Conservation (phyloP, 2,329 filamentous ascomycete species). For the Ophioceras dolichostomum region DNA sequence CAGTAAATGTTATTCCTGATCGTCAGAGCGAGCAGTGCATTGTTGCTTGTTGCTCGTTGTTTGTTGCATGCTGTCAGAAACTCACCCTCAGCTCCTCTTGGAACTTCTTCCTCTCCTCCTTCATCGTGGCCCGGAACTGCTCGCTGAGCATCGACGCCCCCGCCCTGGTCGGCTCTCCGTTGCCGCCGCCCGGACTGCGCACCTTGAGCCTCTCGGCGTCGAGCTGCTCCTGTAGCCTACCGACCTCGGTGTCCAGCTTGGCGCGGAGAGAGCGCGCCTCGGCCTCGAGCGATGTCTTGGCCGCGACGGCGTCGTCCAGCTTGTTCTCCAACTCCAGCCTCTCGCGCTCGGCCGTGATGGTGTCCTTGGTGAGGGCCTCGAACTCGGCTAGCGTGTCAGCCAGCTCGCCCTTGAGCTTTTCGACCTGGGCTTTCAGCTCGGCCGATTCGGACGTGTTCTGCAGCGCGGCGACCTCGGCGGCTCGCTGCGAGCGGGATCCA, state of each 20-base stretch:
- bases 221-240: conserved; percentile 36
- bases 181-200: conserved; percentile 21
- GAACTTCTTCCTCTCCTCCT: conserved; percentile 44
- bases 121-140: conserved; percentile 43
- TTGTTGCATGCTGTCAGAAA: too few species aligned
- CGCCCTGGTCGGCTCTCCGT: too few species aligned
- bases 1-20: too few species aligned
- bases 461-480: conserved; percentile 41
- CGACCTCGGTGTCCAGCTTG: conserved; percentile 28
- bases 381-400: conserved; percentile 36
- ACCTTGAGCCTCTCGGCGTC: conserved; percentile 34
- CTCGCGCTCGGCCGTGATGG: conserved; percentile 35
- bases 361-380: conserved; percentile 40
- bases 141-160: conserved; percentile 34
- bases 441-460: conserved; percentile 34
- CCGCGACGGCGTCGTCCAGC: conserved; percentile 26
- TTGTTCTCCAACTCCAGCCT: conserved; percentile 31
- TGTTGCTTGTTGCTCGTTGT: too few species aligned
- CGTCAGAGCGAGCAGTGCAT: too few species aligned
- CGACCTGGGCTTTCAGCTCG: conserved; percentile 34
- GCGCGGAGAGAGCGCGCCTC: conserved; percentile 23
- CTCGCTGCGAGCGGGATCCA: conserved; percentile 44
- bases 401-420: conserved; percentile 37
- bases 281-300: conserved; percentile 21
- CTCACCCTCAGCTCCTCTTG: conserved; percentile 40